Evolutionary conservation across 106 monocot genomes (phyloP).

Genomic region (Phalaenopsis aphrodite): DNA sequence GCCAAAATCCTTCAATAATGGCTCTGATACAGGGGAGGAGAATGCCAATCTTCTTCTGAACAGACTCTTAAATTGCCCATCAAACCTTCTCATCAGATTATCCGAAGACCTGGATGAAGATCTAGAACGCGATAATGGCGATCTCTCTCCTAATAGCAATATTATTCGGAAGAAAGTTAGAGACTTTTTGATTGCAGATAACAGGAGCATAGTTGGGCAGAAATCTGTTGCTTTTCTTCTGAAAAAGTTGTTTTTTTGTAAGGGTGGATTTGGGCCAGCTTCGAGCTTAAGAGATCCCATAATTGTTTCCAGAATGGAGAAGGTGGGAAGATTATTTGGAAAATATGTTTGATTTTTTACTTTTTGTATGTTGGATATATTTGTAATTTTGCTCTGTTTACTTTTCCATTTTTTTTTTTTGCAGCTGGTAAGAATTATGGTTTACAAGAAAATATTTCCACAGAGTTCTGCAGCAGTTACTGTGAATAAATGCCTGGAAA

Average conservation of each 20-base stretch:
- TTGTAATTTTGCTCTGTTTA: not conserved
- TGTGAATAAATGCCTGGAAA: slow-evolving; percentile 42
- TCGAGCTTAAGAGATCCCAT: slow-evolving; percentile 60
- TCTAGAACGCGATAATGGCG: slow-evolving; percentile 16
- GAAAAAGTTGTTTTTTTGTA: slow-evolving; percentile 57
- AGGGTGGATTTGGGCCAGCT: slow-evolving; percentile 38
- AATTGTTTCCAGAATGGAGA: slow-evolving; percentile 53
- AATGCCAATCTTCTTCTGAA: not conserved
- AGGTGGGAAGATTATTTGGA: slow-evolving; percentile 25
- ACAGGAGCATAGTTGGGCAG: slow-evolving; percentile 25
- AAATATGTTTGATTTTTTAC: too few species aligned
- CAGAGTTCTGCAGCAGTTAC: slow-evolving; percentile 24
- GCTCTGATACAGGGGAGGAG: slow-evolving; percentile 13
- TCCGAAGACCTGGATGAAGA: slow-evolving; percentile 9
- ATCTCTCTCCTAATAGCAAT: slow-evolving; percentile 60
- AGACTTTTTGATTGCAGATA: slow-evolving; percentile 30
- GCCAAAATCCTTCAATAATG: slow-evolving; percentile 12
- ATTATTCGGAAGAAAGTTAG: slow-evolving; percentile 37
- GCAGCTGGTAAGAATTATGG: slow-evolving; percentile 49
- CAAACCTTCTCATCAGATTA: slow-evolving; percentile 38
- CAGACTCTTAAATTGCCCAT: slow-evolving; percentile 53
- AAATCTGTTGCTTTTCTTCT: slow-evolving; percentile 60
- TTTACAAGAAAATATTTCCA: slow-evolving; percentile 63
- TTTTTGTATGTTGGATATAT: not conserved
- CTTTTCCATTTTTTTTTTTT: not conserved